These are phyloP conservation scores for Phycomyces nitens DNA, from an alignment of 192 early-diverging fungal species.

Conservation along the genomic window DNA sequence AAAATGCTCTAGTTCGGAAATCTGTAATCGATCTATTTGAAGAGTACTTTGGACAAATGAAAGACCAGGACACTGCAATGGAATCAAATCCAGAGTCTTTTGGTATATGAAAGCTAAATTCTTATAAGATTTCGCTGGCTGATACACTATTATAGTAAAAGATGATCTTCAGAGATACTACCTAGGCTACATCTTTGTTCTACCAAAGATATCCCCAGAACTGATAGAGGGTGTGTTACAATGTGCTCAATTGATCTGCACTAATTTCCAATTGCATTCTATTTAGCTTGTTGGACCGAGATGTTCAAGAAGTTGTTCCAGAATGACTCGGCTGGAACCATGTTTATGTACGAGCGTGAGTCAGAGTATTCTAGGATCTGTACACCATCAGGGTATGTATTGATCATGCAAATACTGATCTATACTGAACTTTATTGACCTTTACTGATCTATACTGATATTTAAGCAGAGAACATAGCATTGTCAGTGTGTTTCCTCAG, in stretches of 20 bases:
- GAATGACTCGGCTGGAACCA: slow-evolving; percentile 8
- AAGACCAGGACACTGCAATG: no score
- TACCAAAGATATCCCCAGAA: slow-evolving; percentile 8
- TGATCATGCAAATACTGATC: neutral
- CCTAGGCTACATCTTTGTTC: slow-evolving; percentile 7
- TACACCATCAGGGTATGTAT: neutral
- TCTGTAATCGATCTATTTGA: no score
- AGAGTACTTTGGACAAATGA: no score
- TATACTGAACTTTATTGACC: neutral
- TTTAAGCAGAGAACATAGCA: neutral
- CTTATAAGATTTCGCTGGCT: no score
- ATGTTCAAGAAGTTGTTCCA: slow-evolving; percentile 14
- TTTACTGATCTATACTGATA: neutral
- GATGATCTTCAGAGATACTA: neutral
- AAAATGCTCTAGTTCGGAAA: no score
- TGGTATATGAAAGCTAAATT: no score
- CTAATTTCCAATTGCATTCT: neutral
- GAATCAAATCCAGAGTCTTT: no score
- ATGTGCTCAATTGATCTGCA: neutral
- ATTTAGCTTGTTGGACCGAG: slow-evolving; percentile 14
- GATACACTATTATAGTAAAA: neutral
- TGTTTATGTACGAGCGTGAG: slow-evolving; percentile 14
- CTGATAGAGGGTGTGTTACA: neutral
- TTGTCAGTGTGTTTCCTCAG: slow-evolving; percentile 14
- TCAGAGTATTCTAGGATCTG: neutral